phyloP scores from a whole-genome alignment of 306 rosid genomes.

The Cucurbita moschata region DNA sequence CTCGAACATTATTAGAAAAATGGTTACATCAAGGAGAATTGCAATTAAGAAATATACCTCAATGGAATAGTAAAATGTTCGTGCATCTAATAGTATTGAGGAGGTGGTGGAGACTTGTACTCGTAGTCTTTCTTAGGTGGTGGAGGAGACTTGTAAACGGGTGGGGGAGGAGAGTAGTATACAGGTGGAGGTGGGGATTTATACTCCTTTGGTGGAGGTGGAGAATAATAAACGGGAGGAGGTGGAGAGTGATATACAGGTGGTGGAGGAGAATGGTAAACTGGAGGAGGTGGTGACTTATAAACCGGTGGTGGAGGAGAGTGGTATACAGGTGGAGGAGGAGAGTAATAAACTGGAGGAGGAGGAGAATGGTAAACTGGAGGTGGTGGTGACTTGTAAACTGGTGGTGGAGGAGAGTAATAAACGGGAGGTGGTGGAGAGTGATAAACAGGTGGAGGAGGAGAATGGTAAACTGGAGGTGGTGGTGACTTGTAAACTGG shows the following conservation, averaged over 20 bases:
- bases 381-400: too few relatives aligned
- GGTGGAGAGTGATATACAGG: background rate
- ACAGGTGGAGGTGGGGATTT: too few relatives aligned
- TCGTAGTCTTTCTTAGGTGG: background rate
- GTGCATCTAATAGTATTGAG: background rate
- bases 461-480: too few relatives aligned
- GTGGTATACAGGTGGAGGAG: background rate
- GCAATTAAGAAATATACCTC: background rate
- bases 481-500: too few relatives aligned
- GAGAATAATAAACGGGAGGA: background rate
- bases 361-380: too few relatives aligned
- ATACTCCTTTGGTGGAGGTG: too few relatives aligned
- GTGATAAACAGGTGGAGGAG: too few relatives aligned
- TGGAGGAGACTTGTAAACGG: background rate
- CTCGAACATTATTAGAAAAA: background rate
- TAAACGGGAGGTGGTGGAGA: too few relatives aligned
- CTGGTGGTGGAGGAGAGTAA: too few relatives aligned
- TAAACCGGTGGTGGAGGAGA: background rate
- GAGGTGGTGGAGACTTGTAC: background rate
- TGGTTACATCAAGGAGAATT: too few relatives aligned
- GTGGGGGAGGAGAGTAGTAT: too few relatives aligned
- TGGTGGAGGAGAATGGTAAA: background rate
- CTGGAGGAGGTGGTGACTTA: background rate
- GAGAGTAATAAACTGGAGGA: too few relatives aligned
- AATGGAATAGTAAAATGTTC: background rate